Percentiles rank a stretch among this genome's conserved stretches.
These are phyloP conservation scores for Ormosia emarginata DNA, from an alignment of 306 rosid genomes.

Conservation along the genomic window DNA sequence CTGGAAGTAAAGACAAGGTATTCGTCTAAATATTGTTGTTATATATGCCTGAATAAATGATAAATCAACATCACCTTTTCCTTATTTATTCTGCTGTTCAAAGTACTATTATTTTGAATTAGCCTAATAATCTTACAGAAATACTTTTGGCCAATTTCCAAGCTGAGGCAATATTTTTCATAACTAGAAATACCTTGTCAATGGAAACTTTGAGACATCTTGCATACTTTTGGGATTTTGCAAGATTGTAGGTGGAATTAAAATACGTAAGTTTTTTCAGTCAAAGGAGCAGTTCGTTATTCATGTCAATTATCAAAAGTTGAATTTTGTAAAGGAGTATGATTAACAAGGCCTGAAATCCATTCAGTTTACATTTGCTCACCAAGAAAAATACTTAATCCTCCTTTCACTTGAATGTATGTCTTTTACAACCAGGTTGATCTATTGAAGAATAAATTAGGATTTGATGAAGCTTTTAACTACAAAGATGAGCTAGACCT, in stretches of 20 bases:
- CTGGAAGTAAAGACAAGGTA: conserved; percentile 43
- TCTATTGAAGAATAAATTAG: conserved; percentile 34
- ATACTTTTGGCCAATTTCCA: background rate
- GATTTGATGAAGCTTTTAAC: conserved; percentile 39
- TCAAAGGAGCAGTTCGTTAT: background rate
- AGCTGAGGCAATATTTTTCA: background rate
- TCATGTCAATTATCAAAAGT: too few relatives aligned
- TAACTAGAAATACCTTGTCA: background rate
- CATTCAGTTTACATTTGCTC: background rate
- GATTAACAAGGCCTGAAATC: background rate
- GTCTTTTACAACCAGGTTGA: conserved; percentile 22
- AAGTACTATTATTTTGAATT: background rate
- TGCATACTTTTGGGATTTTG: background rate
- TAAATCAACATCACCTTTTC: background rate
- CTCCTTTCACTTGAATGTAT: background rate
- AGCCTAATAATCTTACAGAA: background rate
- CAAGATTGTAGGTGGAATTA: background rate
- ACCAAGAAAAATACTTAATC: background rate
- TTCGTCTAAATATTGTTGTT: background rate
- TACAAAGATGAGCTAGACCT: conserved; percentile 41
- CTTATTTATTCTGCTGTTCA: background rate
- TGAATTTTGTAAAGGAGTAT: background rate
- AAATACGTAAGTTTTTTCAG: background rate
- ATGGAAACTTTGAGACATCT: background rate
- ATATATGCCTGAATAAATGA: background rate